Evolutionary conservation across 768 basidiomycete genomes (phyloP), one percentile per base, ranked within the genome.

Genomic region (Boletus pseudopeckii): DNA sequence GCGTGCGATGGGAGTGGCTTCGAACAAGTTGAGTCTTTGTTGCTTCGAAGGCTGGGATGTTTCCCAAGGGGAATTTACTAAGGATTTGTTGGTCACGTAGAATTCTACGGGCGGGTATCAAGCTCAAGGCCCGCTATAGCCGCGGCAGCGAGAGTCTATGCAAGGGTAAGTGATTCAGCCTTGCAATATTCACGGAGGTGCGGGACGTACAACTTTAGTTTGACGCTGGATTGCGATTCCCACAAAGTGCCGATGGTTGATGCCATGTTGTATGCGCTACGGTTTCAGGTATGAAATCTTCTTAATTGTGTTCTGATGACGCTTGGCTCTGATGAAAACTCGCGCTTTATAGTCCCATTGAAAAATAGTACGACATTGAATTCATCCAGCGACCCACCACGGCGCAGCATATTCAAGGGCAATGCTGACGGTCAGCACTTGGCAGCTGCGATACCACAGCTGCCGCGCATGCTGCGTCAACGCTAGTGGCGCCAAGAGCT

Each of bases 1-100:
- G 28, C 63, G 69, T 22, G 67, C 69, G 37, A 70, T 70, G 11
- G 65, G 7, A 1, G 61, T 63, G 5, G 69, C 68, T 50, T 70
- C 68, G 40, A 67, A 54, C 45, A 71, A 41, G 43, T 48, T 60
- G 17, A 71, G 39, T 2, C 69, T 4, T 59, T 38, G 20, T 39
- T 44, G 42, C 52, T 24, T 71, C 69, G 30, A 70, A 69, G 0
- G 61, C 58, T 7, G 68, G 68, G 0, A 69, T 7, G 46, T 67
- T 69, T 24, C 69, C 68, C 10, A 71, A 0, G 2, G 67, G 67
- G 37, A 69, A 71, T 47, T 71, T 69, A 4, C 38, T 32, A 20
- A 71, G 58, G 53, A 41, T 45, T 47, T 56, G 43, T 60, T 67
- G n/a, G 60, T 69, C 39, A 65, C 69, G 0, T 11, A 37, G 40